These are phyloP conservation scores for Panaeolus cyanescens DNA, from an alignment of 768 basidiomycete genomes.

Conservation along the genomic window DNA sequence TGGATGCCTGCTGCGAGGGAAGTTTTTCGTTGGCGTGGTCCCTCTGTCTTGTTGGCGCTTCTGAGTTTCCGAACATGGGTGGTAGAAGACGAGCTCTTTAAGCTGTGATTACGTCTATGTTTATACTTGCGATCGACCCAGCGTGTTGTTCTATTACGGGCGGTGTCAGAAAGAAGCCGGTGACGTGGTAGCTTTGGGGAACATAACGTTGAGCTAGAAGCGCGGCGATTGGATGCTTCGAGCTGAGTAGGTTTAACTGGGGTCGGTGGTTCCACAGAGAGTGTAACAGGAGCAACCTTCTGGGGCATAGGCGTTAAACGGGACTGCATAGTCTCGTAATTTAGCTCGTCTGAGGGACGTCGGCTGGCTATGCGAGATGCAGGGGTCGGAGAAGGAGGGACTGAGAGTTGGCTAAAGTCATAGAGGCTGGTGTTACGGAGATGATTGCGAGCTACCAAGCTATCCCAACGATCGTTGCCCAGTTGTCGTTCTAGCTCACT, in stretches of 20 bases:
- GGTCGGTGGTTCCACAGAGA: constrained; percentile 46
- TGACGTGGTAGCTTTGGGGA: constrained; percentile 32
- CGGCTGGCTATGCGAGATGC: constrained; percentile 11
- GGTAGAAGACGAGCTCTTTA: constrained; percentile 14
- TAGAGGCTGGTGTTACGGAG: constrained; percentile 58
- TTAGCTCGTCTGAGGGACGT: constrained; percentile 8
- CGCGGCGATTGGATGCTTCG: not conserved
- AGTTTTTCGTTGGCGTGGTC: not conserved
- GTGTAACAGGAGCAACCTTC: constrained; percentile 25
- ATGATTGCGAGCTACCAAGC: constrained; percentile 29
- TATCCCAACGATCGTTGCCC: constrained; percentile 39
- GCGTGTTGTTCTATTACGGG: constrained; percentile 57
- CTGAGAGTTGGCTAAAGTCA: constrained; percentile 48
- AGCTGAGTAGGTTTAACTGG: constrained; percentile 27
- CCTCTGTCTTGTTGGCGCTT: not conserved
- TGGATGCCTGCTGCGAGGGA: constrained; percentile 24
- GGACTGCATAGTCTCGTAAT: constrained; percentile 3
- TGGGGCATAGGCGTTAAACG: not conserved
- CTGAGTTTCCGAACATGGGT: not conserved
- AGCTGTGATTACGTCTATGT: constrained; percentile 19
- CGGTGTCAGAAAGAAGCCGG: constrained; percentile 47
- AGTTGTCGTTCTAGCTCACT: constrained; percentile 62
- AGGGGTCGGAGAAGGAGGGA: constrained; percentile 40
- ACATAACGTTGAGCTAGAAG: not conserved
- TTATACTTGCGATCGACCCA: constrained; percentile 62